These are phyloP conservation scores for Trichoderma semiorbis DNA, from an alignment of 2,329 filamentous ascomycete species.

Conservation along the genomic window DNA sequence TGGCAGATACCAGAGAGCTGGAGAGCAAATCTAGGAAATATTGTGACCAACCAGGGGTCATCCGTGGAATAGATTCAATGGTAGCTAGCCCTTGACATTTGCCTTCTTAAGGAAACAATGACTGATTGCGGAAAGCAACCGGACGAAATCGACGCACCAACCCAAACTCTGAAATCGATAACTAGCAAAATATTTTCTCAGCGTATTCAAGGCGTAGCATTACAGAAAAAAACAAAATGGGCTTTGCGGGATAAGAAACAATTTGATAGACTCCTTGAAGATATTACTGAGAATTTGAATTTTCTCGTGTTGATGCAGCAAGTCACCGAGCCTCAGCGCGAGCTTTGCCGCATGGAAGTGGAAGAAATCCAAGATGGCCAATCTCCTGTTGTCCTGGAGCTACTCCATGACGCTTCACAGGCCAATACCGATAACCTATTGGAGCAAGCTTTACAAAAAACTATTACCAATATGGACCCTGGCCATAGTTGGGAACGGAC, in stretches of 20 bases:
- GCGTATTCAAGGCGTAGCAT: background rate
- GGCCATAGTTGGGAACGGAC: background rate
- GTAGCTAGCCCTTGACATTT: rapidly evolving
- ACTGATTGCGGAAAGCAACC: background rate
- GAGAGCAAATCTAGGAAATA: background rate
- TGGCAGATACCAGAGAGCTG: background rate
- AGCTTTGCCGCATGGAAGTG: background rate
- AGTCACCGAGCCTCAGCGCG: background rate
- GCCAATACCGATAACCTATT: background rate
- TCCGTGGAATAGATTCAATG: background rate
- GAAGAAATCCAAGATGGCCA: background rate
- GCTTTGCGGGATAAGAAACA: background rate
- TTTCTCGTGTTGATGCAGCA: background rate
- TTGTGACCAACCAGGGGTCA: background rate
- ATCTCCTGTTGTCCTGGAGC: background rate
- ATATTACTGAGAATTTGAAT: background rate
- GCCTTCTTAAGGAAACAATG: background rate
- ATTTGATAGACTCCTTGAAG: background rate
- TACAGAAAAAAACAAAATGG: background rate
- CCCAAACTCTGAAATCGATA: background rate
- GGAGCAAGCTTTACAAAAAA: background rate
- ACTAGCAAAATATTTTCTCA: background rate
- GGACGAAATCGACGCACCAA: background rate
- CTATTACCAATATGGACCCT: background rate
- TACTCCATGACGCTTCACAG: background rate